Evolutionary conservation across 148 eudicot species (phyloP), one percentile per base, ranked within the genome.

Genomic region (Nyssa sinensis): DNA sequence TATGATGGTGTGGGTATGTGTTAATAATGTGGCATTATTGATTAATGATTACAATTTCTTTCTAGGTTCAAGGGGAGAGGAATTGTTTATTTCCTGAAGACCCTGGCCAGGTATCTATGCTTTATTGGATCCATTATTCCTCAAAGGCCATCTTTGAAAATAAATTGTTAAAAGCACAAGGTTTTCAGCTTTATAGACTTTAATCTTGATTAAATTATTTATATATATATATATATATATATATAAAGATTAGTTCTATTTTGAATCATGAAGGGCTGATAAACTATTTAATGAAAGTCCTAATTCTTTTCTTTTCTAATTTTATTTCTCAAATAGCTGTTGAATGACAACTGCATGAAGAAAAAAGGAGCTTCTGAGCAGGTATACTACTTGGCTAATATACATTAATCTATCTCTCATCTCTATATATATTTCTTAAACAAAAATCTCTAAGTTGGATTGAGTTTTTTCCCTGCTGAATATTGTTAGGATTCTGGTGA

Each of bases 61-160:
- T 60, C 62, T 78, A 86, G 91, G 86, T 77, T 79, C 83, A 84
- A 80, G 92, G 86, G 73, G 92, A 92, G 72, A 88, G 80, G 72
- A 90, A 82, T 84, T 82, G 88, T 79, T 88, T 87, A 78, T 90
- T 90, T 85, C 93, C 93, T 79, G 93, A 92, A 81, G 97, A 92
- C 84, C 91, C 97, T 82, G 94, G 94, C 37, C 93, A 92, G 95
- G 97, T 44, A n/a, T n/a, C n/a, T 44, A 55, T 2, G 59, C 82
- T 86, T 55, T 82, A 86, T 81, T 75, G 84, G 88, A 84, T 83
- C 88, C 76, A 80, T 83, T 83, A 59, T 69, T 81, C 65, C 63
- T 78, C 71, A 57, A 80, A 84, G 78, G 78, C 74, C 84, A 55
- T 62, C 62, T 73, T 64, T 75, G 29, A 37, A 57, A 65, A 59